Evolutionary conservation across 176 grass and related monocot genomes (phyloP).

Genomic region (Zea mays): DNA sequence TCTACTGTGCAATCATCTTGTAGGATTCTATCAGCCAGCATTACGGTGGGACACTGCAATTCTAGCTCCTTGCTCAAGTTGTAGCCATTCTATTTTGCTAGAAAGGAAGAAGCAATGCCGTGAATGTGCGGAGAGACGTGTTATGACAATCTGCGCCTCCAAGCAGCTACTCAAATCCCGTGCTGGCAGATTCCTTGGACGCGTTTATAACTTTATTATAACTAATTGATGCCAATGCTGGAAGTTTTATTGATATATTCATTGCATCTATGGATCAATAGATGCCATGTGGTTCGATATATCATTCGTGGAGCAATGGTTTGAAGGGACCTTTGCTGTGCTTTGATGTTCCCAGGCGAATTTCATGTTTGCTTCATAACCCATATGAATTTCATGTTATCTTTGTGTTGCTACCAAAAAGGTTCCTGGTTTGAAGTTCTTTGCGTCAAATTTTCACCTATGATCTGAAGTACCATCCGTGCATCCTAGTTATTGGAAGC

Average conservation of each 20-base stretch:
- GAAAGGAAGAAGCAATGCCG: not conserved
- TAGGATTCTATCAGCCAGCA: slow-evolving; percentile 47
- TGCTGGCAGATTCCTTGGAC: not conserved
- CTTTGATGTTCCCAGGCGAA: not conserved
- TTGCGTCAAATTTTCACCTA: not conserved
- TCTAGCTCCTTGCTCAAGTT: slow-evolving; percentile 24
- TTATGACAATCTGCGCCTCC: not conserved
- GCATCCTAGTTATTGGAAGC: not conserved
- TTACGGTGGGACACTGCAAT: slow-evolving; percentile 43
- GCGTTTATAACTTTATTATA: not conserved
- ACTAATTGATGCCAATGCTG: not conserved
- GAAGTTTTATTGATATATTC: not conserved
- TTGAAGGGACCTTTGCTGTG: not conserved
- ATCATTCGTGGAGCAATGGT: not conserved
- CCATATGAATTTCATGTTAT: not conserved
- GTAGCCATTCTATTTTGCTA: slow-evolving; percentile 3
- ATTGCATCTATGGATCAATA: not conserved
- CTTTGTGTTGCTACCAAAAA: not conserved
- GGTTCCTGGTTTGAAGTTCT: not conserved
- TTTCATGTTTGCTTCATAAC: too few species aligned
- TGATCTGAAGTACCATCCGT: not conserved
- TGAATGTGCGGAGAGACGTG: not conserved
- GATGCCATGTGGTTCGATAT: not conserved
- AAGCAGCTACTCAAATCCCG: not conserved
- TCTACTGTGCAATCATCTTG: slow-evolving; percentile 17